Evolutionary conservation across 305 asterid genomes (phyloP).

Genomic region (Fraxinus greggii): DNA sequence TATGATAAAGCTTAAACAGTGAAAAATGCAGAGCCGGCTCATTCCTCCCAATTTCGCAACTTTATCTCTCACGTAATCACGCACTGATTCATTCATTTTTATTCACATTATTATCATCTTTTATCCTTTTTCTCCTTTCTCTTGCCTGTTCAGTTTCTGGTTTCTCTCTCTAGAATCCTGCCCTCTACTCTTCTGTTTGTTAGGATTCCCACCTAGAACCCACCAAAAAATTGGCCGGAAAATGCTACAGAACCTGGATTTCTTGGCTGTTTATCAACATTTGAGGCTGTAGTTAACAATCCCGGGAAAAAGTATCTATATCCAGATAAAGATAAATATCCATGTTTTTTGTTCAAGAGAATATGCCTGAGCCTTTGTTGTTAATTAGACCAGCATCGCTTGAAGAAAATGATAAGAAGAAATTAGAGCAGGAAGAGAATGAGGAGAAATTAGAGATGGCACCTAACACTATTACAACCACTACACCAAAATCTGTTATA

Average conservation of each 20-base stretch:
- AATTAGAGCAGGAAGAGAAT: conserved; percentile 22
- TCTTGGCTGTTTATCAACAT: conserved; percentile 10
- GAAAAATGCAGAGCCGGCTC: conserved; percentile 38
- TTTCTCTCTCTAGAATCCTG: conserved; percentile 26
- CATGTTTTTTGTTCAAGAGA: not conserved
- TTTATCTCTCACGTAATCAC: conserved; percentile 27
- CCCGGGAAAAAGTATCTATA: not conserved
- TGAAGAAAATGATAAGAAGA: conserved; percentile 27
- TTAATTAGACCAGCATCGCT: conserved; percentile 21
- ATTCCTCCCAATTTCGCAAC: conserved; percentile 9
- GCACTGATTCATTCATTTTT: conserved; percentile 15
- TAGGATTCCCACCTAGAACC: conserved; percentile 32
- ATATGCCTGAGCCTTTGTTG: conserved; percentile 48
- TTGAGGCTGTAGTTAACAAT: conserved; percentile 16
- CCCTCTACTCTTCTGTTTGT: conserved; percentile 30
- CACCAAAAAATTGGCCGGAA: not conserved
- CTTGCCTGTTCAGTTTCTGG: conserved; percentile 16
- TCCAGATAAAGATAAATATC: not conserved
- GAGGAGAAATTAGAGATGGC: conserved; percentile 19
- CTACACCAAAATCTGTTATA: conserved; percentile 62
- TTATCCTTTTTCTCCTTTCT: not conserved
- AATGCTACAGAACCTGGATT: conserved; percentile 37
- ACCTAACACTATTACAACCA: conserved; percentile 33
- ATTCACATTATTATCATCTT: conserved; percentile 12
- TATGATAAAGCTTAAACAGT: conserved; percentile 25